These are phyloP conservation scores for Daedaleopsis nitida DNA, from an alignment of 768 basidiomycete genomes.

Conservation along the genomic window DNA sequence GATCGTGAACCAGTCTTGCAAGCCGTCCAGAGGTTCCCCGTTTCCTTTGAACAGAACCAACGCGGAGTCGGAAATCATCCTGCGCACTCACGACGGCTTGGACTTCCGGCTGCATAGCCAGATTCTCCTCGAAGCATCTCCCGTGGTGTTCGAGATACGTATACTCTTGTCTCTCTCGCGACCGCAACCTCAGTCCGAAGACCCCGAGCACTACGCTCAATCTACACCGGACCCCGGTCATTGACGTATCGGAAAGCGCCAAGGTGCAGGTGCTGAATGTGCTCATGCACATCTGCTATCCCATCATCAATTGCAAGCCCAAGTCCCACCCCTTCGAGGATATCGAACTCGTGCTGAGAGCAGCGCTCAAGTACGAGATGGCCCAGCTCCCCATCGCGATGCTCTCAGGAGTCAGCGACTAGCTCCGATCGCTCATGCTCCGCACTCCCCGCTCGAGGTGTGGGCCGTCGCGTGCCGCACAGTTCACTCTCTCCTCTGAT, in stretches of 20 bases:
- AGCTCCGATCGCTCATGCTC: background rate
- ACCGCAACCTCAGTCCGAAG: slow-evolving; percentile 24
- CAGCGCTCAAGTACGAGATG: slow-evolving; percentile 28
- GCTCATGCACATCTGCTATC: slow-evolving; percentile 34
- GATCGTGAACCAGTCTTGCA: too few relatives aligned
- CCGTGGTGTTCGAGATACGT: slow-evolving; percentile 60
- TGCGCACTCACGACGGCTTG: slow-evolving; percentile 53
- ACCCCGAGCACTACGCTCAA: background rate
- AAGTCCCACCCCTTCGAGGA: background rate
- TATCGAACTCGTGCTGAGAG: slow-evolving; percentile 11
- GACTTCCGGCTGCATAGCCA: slow-evolving; percentile 55
- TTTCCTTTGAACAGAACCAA: slow-evolving; percentile 19
- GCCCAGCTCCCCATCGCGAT: background rate
- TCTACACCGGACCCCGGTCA: too few relatives aligned
- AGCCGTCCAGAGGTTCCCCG: too few relatives aligned
- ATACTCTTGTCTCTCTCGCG: slow-evolving; percentile 48
- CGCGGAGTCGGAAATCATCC: slow-evolving; percentile 51
- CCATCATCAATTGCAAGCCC: slow-evolving; percentile 30
- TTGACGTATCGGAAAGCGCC: slow-evolving; percentile 8
- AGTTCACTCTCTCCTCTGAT: background rate
- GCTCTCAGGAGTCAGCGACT: background rate
- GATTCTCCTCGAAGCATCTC: slow-evolving; percentile 56
- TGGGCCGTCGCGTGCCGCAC: slow-evolving; percentile 7
- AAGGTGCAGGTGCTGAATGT: slow-evolving; percentile 15
- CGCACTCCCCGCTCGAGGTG: background rate